Evolutionary conservation across 805 yeast species (phyloP), one percentile per base, ranked within the genome.

Genomic region (Starmera amethionina): DNA sequence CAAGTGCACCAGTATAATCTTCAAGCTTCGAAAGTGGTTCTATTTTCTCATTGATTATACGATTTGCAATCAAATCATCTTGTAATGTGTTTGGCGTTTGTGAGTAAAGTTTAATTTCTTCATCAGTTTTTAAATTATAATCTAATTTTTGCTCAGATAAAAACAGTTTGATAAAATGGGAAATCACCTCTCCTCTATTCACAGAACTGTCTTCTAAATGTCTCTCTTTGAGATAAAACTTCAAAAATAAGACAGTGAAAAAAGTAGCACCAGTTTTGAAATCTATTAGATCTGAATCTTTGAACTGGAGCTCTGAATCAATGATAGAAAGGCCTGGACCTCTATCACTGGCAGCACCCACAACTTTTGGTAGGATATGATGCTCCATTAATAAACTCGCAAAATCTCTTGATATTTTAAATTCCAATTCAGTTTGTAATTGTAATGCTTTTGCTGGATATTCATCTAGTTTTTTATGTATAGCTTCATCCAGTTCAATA

Each of bases 401-500:
- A 14, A 44, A 32, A 1, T 16, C 16, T 40, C 51, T 42, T 1
- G 56, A 47, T 29, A 54, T 31, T 8, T 4, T 35, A 3, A 52
- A 10, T 3, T 46, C 42, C 27, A 50, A 12, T 1, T 30, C 28
- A 28, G 46, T 36, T 34, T 55, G 58, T 6, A 41, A 42, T 30
- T 58, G 44, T 14, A 70, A 41, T 1, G 58, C 55, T 12, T 43
- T 43, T 9, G 41, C 28, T 1, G 73, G 72, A 39, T 52, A 62
- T 13, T 45, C 45, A 1, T 41, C 30, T 3, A 56, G 22, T 32
- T 43, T 48, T 13, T 34, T 32, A 1, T 41, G 34, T 5, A 67
- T 35, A 12, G 42, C 36, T 1, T 42, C 42, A 36, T 52, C 51
- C 3, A 67, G 27, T 3, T 44, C 43, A 2, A 52, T 44, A 2